Base-by-base conservation (phyloP, 768 basidiomycete species). In the Boletellus sp. region DNA sequence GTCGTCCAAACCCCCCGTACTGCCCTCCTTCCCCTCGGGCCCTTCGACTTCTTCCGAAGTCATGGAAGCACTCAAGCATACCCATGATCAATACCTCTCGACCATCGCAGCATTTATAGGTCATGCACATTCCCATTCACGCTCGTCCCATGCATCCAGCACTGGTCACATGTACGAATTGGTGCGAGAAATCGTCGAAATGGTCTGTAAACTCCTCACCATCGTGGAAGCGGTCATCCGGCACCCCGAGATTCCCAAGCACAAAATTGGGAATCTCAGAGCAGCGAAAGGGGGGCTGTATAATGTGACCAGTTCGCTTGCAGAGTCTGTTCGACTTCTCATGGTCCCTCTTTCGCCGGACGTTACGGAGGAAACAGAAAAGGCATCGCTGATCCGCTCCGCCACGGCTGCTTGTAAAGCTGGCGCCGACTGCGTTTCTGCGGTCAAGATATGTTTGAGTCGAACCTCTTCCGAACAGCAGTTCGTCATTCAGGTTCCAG, bases 61-160 rank as follows among this genome's bases (percentile, higher is more conserved):
- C 6, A 75, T 87, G 68, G 85, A 86, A 50, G 83, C 85, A 7
- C 76, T 96, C 39, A 82, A 87, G n/a, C 70, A 75, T 53, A 90
- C 90, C 13, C 93, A 96, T 64, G 94, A 96, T 63, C 81, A 87
- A 42, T 88, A 94, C 60, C 75, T 98, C 11, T 95, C 92, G 5
- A 90, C 92, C 17, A 92, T 96, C 62, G 94, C 96, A 19, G 95
- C 94, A 6, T 94, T 99, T 67, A 96, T 99, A 59, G 95, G 94
- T 1, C 94, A 97, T 64, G 90, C 93, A 1, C 95, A 98, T 61
- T 90, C 90, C 15, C 90, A 97, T 74, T 85, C 90, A 19, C 84
- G 90, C 39, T 76, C 81, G 35, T 90, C 90, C 24, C 94, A 97
- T 68, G 92, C 95, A 0, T 90, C 92, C 6, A 91, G 87, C 52